Percentiles rank a stretch among this genome's conserved stretches.
Evolutionary conservation across 2,329 filamentous ascomycete genomes (phyloP).

Genomic region (Aspergillus luchuensis): DNA sequence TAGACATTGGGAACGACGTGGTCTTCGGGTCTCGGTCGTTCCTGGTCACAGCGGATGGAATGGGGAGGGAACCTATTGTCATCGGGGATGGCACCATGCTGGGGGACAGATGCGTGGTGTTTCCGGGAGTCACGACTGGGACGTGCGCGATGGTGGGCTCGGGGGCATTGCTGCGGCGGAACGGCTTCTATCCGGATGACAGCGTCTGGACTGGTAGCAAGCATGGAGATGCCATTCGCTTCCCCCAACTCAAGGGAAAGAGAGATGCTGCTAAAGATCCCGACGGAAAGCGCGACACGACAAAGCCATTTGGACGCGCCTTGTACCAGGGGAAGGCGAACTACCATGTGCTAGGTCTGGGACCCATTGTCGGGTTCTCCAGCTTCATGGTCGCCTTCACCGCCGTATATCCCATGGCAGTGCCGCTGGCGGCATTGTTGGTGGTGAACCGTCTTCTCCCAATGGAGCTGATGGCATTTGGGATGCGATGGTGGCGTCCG

Average conservation of each 20-base stretch:
- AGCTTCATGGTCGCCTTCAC: neutral
- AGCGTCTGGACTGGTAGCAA: constrained; percentile 58
- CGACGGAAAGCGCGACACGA: constrained; percentile 32
- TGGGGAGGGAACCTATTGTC: constrained; percentile 51
- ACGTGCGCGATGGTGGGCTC: constrained; percentile 56
- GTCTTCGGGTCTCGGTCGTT: constrained; percentile 61
- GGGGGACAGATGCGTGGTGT: constrained; percentile 57
- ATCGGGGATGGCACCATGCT: constrained; percentile 58
- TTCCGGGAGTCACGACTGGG: constrained; percentile 56
- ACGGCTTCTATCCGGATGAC: constrained; percentile 47
- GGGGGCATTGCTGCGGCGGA: constrained; percentile 54
- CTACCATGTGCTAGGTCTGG: neutral
- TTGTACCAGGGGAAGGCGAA: constrained; percentile 35
- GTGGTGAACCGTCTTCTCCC: neutral
- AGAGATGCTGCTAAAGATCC: constrained; percentile 5
- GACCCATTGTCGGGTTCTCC: neutral
- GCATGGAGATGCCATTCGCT: constrained; percentile 53
- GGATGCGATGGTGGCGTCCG: constrained; percentile 8
- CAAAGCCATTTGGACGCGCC: constrained; percentile 54
- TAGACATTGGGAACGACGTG: constrained; percentile 61
- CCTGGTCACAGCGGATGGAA: constrained; percentile 56
- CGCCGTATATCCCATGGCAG: neutral
- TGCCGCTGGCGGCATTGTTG: neutral
- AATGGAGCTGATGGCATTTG: neutral
- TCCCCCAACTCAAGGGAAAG: constrained; percentile 29